Percentiles rank a stretch among this genome's conserved stretches.
Evolutionary conservation across 2,329 filamentous ascomycete species (phyloP).

Genomic region (Apiospora marii): DNA sequence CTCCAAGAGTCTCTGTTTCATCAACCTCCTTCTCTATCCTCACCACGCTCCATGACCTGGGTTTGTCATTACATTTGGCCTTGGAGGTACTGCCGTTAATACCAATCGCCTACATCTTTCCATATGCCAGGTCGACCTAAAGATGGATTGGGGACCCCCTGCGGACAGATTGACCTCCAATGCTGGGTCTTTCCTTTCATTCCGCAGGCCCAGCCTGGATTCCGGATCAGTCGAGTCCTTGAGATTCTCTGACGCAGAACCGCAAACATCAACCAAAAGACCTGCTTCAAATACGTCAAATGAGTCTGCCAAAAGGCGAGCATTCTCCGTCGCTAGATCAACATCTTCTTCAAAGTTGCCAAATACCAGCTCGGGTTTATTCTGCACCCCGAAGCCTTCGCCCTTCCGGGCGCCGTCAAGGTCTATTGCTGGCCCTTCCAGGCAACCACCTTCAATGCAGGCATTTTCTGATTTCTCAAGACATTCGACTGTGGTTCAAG

Average conservation of each 20-base stretch:
- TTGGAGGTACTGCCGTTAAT: too few species aligned
- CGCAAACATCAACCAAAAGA: neutral
- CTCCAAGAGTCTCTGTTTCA: neutral
- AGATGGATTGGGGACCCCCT: neutral
- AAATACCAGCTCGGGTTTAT: neutral
- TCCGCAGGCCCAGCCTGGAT: neutral
- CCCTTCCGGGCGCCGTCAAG: neutral
- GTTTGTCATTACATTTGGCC: too few species aligned
- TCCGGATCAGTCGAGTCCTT: neutral
- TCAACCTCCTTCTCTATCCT: too few species aligned
- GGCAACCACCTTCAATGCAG: neutral
- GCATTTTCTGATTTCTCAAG: neutral
- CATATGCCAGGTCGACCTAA: neutral
- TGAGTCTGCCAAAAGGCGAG: neutral
- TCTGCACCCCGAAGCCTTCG: neutral
- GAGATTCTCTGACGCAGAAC: neutral
- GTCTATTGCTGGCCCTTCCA: neutral
- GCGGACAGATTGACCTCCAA: neutral
- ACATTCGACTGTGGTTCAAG: neutral
- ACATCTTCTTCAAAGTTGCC: neutral
- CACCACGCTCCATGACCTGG: neutral
- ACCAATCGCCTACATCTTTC: too few species aligned
- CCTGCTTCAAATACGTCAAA: neutral
- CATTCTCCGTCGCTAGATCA: neutral
- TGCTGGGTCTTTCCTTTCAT: neutral